Evolutionary conservation across 306 rosid species (phyloP).

Genomic region (Cucurbita argyrosperma): DNA sequence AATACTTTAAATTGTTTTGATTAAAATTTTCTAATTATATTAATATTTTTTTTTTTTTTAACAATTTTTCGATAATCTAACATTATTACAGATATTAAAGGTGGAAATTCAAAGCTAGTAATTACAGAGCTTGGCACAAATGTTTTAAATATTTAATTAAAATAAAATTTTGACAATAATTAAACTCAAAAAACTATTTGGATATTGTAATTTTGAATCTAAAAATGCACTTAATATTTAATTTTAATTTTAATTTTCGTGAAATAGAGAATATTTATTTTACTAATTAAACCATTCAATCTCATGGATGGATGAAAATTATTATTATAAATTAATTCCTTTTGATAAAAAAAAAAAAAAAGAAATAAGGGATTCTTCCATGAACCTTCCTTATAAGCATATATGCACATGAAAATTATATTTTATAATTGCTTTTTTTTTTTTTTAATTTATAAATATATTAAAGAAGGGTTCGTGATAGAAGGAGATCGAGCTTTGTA

Average conservation of each 20-base stretch:
- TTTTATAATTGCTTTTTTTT: background rate
- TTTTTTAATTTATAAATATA: background rate
- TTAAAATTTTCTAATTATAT: too few species aligned
- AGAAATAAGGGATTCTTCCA: background rate
- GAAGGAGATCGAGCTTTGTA: background rate
- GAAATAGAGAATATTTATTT: too few species aligned
- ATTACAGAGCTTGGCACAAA: background rate
- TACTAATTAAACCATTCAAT: too few species aligned
- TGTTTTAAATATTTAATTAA: background rate
- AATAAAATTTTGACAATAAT: background rate
- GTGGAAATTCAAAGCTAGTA: too few species aligned
- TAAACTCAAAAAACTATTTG: too few species aligned
- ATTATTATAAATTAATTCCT: background rate
- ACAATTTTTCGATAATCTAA: too few species aligned
- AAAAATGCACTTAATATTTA: background rate
- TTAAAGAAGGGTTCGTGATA: background rate
- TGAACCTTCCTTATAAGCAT: constrained; percentile 11
- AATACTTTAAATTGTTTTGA: background rate
- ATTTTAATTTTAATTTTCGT: too few species aligned
- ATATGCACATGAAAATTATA: constrained; percentile 5
- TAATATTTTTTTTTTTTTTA: too few species aligned
- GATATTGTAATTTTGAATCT: background rate
- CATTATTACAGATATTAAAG: background rate
- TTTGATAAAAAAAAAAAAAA: background rate
- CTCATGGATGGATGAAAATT: background rate